phyloP scores from a whole-genome alignment of 768 basidiomycete genomes.

The Trametes coccinea region DNA sequence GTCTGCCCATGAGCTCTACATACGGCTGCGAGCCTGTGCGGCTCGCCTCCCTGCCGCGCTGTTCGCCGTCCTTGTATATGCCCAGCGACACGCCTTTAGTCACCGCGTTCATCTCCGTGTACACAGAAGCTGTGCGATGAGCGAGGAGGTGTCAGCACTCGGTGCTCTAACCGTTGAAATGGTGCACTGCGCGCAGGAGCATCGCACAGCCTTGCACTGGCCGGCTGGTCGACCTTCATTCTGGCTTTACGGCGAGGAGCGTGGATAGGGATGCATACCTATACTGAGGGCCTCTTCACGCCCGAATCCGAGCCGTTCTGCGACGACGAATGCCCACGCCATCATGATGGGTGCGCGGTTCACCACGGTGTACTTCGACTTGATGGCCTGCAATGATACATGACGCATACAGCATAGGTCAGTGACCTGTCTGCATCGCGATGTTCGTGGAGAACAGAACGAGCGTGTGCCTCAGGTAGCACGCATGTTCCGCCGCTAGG shows the following conservation, averaged over 20 bases:
- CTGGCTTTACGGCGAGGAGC: background rate
- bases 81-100: conserved; percentile 85
- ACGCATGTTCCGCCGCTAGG: background rate
- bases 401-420: background rate
- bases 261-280: conserved; percentile 45
- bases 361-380: conserved; percentile 60
- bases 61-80: conserved; percentile 59
- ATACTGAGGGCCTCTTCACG: conserved; percentile 91
- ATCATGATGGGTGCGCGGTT: conserved; percentile 96
- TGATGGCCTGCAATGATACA: conserved; percentile 49
- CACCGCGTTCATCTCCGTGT: conserved; percentile 90
- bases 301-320: conserved; percentile 83
- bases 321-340: conserved; percentile 87
- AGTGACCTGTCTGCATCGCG: background rate
- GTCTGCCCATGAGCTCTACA: conserved; percentile 81
- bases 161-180: background rate
- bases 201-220: conserved; percentile 15
- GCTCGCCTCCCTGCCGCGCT: conserved; percentile 54
- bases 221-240: conserved; percentile 15
- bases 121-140: conserved; percentile 69
- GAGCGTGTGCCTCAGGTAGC: background rate
- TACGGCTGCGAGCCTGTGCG: conserved; percentile 72
- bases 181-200: conserved; percentile 11
- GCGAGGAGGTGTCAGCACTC: conserved; percentile 5
- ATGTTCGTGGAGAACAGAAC: background rate